phyloP scores from a whole-genome alignment of 352 stramenopile species.

The Aphanomyces euteiches region DNA sequence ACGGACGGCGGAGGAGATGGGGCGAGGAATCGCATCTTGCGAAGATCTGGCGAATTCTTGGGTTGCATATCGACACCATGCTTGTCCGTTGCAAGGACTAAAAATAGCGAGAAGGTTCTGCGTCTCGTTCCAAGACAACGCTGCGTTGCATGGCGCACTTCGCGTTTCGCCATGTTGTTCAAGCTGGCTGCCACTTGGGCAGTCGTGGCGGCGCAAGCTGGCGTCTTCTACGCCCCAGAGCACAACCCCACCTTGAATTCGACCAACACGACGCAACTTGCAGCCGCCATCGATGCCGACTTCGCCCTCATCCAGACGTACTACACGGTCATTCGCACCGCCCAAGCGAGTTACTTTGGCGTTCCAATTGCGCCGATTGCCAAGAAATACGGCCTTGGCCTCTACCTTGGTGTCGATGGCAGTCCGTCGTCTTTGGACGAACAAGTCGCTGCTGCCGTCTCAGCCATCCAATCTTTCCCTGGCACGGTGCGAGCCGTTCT shows the following conservation, averaged over 20 bases:
- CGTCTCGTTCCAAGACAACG: no score
- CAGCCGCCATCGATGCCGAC: constrained; percentile 1
- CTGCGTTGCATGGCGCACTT: no score
- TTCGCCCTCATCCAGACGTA: background rate
- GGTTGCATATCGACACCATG: no score
- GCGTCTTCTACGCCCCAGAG: background rate
- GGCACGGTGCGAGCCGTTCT: no score
- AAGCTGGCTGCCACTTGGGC: no score
- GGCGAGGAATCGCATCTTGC: no score
- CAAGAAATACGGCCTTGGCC: constrained; percentile 43
- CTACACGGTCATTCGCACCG: constrained; percentile 47
- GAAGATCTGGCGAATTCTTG: no score
- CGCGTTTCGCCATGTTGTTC: no score
- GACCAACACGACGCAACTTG: background rate
- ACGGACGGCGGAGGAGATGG: no score
- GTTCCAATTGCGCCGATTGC: constrained; percentile 43
- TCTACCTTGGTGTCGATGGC: constrained; percentile 78
- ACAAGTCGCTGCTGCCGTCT: constrained; percentile 50
- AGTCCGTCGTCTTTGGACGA: constrained; percentile 54
- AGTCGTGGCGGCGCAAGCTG: background rate
- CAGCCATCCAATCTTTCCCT: constrained; percentile 34
- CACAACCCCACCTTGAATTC: background rate
- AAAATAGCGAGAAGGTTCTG: no score
- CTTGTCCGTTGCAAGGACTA: no score
- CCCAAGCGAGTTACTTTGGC: constrained; percentile 70